Conservation (phyloP, 257 asterid species). For the Orobanche coerulescens region DNA sequence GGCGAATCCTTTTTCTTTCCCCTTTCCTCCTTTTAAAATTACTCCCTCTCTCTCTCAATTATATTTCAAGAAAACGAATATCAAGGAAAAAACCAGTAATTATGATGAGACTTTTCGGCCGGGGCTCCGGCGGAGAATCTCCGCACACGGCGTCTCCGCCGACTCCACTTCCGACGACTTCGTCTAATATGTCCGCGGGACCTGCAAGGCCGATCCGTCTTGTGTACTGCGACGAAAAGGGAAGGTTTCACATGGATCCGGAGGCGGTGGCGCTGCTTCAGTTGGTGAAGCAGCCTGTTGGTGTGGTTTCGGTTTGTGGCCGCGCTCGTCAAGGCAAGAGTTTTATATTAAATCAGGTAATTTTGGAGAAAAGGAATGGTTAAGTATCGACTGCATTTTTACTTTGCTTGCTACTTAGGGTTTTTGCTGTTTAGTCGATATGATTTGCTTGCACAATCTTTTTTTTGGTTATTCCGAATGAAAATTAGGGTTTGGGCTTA, state of each 20-base stretch:
- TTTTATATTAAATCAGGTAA: conserved; percentile 78
- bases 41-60: background rate
- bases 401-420: background rate
- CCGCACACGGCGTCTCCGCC: conserved; percentile 42
- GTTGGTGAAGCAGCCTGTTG: conserved; percentile 86
- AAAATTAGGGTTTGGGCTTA: conserved; percentile 18
- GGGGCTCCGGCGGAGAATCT: conserved; percentile 49
- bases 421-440: conserved; percentile 1
- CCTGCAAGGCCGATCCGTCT: conserved; percentile 92
- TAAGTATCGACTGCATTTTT: background rate
- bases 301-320: conserved; percentile 95
- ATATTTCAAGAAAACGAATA: background rate
- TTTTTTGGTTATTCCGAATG: conserved; percentile 6
- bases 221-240: conserved; percentile 78
- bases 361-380: conserved; percentile 1
- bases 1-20: conserved; percentile 12
- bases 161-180: conserved; percentile 32
- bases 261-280: conserved; percentile 94
- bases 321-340: conserved; percentile 99
- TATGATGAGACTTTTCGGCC: conserved; percentile 48
- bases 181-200: conserved; percentile 43
- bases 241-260: conserved; percentile 87
- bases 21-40: conserved; percentile 25
- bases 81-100: background rate
- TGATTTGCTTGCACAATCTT: conserved; percentile 17